Evolutionary conservation across 1,284 basidiomycete species (phyloP), one percentile per base, ranked within the genome.

Genomic region (Vanrija humicola): DNA sequence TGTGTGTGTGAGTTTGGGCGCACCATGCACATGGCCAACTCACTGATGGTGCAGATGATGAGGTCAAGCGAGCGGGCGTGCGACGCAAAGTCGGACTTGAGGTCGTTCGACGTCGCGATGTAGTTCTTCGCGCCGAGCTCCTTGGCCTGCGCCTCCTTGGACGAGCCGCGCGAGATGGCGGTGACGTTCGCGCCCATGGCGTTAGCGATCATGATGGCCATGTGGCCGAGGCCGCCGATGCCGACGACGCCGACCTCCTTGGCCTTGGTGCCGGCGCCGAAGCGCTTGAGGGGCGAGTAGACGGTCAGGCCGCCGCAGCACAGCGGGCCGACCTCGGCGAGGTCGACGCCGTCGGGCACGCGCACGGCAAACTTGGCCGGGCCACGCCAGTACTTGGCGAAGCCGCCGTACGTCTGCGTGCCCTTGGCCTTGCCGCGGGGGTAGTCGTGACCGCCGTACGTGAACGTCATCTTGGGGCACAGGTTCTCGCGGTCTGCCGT

Each of bases 181-280:
- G 81, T 80, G 9, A 85, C 82, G 38, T 84, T 80, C 2, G 82
- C 81, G 5, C 83, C 83, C 48, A 84, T 70, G 3, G 83, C 83
- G 46, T 78, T 78, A 19, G 82, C 82, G 40, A 61, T 48, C 53
- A 66, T 52, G 46, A 72, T 54, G 21, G 55, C 75, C 29, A 75
- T 67, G 59, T 73, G 71, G 6, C 78, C 78, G 15, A 79, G 64
- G 14, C 77, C 77, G 9, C 77, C 78, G 46, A 78, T 69, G 34
- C 78, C 80, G 40, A 80, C 67, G 46, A 82, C 74, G 54, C 79
- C 81, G 46, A 82, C 80, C 34, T 76, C 67, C 70, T 79, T 80
- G 28, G 76, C 79, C 1, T 84, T 81, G 26, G 64, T 71, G 16
- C 80, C 80, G 9, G 78, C 78, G n/a, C 79, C 79, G 68, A 79